Evolutionary conservation across 1,139 yeast species (phyloP), one percentile per base, ranked within the genome.

Genomic region (Lodderomyces beijingensis): DNA sequence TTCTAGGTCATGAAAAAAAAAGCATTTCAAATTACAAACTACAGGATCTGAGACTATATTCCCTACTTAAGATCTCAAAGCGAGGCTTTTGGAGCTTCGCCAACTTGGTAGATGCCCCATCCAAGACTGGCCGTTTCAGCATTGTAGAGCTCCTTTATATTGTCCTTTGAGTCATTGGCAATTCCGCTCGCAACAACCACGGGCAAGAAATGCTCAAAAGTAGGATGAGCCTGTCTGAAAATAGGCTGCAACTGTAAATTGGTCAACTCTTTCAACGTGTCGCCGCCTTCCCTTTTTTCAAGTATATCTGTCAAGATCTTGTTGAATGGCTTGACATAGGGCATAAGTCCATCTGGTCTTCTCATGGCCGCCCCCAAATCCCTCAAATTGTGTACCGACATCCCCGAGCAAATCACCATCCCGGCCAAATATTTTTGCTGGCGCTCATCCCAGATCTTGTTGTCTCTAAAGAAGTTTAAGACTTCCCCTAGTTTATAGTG

Each of bases 361-460:
- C 46, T 38, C 4, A 51, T 41, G 18, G 27, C 22, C 9, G 19
- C 6, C 7, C 70, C 59, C 15, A 77, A 28, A 40, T 83, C 89
- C 25, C 74, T 47, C 31, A 84, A 63, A 46, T 84, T 84, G 55
- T 84, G 94, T 11, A 83, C 93, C 5, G 85, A 65, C 84, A 82
- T 80, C 2, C 94, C 94, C 0, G 89, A 80, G 37, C 78, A 70
- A 4, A 84, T 50, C 4, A 84, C 46, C 53, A 51, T 61, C 26
- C 57, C 84, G 62, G 46, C 72, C 64, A 59, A 47, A 35, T 59
- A 50, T 16, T 43, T 45, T 13, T 53, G 39, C 6, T 43, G 35
- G 3, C 37, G 32, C 20, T 57, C 53, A 39, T 64, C 65, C 62
- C 64, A 61, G 22, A 65, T 45, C 32, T 47, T 37, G 34, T 73